Base-by-base conservation (phyloP, 192 early-diverging fungal genomes). In the Backusella liffmaniae region DNA sequence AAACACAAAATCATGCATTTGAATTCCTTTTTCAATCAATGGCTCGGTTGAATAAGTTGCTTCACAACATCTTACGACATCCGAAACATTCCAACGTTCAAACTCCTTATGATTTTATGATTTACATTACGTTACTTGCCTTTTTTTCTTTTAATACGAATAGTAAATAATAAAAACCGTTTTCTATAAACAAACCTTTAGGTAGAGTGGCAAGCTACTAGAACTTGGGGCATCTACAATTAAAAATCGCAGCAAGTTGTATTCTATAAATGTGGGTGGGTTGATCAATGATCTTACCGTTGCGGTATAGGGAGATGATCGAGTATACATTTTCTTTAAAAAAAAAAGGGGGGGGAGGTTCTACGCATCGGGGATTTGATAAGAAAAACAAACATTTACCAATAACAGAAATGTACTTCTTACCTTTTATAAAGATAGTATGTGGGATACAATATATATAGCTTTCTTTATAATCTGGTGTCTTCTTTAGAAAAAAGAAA, bases 51-150 rank as follows among this genome's bases (percentile, higher is more conserved):
- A 76, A 80, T 96, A 96, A n/a, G 94, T 94, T 5, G 94, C 92
- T 66, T 96, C 93, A 75, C 94, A 94, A 1, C 91, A 92, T n/a
- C 94, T 87, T 16, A 96, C 93, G 13, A 96, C 91, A 66, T 96
- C 93, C 16, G 86, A 91, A 3, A 91, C 90, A 44, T 85, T 78
- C 56, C 88, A 87, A 49, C 83, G 82, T 66, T 86, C 80, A 66
- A 96, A 87, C 85, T 96, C 93, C 89, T 92, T 42, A 49, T 12
- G 59, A 59, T 21, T 29, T 34, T 35, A 18, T 36, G n/a, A 74
- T 32, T 32, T n/a, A 41, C 5, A 21, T 35, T 32, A 66, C 37
- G 29, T 75, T 65, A 36, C 39, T 39, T 44, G 18, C 42, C 42
- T 37, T 23, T 35, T 34, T 73, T 21, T 72, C 36, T n/a, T 59